Conservation (phyloP, 805 yeast species). For the Dipodascus geniculatus region DNA sequence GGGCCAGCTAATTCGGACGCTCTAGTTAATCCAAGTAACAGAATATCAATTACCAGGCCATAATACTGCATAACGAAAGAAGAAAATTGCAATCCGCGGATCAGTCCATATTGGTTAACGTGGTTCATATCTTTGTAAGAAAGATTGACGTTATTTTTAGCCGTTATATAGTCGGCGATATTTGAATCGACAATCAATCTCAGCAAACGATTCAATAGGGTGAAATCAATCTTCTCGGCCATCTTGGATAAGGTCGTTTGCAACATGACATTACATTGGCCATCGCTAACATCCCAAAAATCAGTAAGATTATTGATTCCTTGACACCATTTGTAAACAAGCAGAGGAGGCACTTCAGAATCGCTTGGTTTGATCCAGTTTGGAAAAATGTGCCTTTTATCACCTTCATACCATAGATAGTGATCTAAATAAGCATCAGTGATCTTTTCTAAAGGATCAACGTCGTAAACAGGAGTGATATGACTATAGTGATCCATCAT, state of each 20-base stretch:
- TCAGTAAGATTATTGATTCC: slow-evolving; percentile 69
- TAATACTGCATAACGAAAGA: slow-evolving; percentile 85
- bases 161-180: slow-evolving; percentile 85
- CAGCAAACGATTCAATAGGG: slow-evolving; percentile 69
- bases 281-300: slow-evolving; percentile 70
- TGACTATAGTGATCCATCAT: slow-evolving; percentile 87
- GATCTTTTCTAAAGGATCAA: slow-evolving; percentile 88
- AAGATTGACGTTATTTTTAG: slow-evolving; percentile 74
- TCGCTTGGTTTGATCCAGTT: slow-evolving; percentile 95
- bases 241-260: slow-evolving; percentile 61
- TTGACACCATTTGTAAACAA: slow-evolving; percentile 90
- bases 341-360: slow-evolving; percentile 80
- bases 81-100: slow-evolving; percentile 84
- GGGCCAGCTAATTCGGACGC: slow-evolving; percentile 84
- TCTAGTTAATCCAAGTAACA: slow-evolving; percentile 74
- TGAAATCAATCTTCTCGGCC: slow-evolving; percentile 79
- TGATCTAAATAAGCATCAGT: slow-evolving; percentile 95
- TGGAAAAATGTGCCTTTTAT: slow-evolving; percentile 76
- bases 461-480: slow-evolving; percentile 71
- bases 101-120: slow-evolving; percentile 75
- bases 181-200: slow-evolving; percentile 77
- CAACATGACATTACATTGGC: slow-evolving; percentile 74
- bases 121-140: slow-evolving; percentile 93
- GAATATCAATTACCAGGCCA: slow-evolving; percentile 72
- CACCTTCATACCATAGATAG: slow-evolving; percentile 93